Conservation (phyloP, 352 stramenopile species). For the Phytophthora meadii region DNA sequence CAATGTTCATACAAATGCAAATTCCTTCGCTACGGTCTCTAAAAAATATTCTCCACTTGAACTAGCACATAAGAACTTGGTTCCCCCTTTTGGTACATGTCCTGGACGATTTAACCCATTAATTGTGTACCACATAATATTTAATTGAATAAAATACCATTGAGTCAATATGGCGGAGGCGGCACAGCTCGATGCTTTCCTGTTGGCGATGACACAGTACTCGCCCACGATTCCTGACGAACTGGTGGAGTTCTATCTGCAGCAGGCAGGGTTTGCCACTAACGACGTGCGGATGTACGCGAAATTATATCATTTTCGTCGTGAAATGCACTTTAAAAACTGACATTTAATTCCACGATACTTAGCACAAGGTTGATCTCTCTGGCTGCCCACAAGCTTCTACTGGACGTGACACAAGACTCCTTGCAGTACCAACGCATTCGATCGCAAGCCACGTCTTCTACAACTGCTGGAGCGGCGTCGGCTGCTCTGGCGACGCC, state of each 20-base stretch:
- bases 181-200: slow-evolving; percentile 69
- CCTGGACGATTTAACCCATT: too few relatives aligned
- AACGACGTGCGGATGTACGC: slow-evolving; percentile 76
- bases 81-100: too few relatives aligned
- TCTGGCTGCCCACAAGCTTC: slow-evolving; percentile 80
- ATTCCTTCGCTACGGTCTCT: too few relatives aligned
- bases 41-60: too few relatives aligned
- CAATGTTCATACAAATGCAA: too few relatives aligned
- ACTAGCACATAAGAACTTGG: too few relatives aligned
- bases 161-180: slow-evolving; percentile 43
- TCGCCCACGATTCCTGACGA: slow-evolving; percentile 77
- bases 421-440: slow-evolving; percentile 84
- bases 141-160: too few relatives aligned
- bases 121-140: too few relatives aligned
- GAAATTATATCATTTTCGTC: background rate
- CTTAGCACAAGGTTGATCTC: slow-evolving; percentile 68
- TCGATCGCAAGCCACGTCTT: slow-evolving; percentile 42
- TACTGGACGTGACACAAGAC: slow-evolving; percentile 82
- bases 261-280: slow-evolving; percentile 71
- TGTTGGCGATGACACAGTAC: slow-evolving; percentile 68
- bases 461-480: slow-evolving; percentile 4
- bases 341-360: slow-evolving; percentile 11
- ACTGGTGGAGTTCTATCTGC: slow-evolving; percentile 79
- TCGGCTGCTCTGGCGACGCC: slow-evolving; percentile 8
- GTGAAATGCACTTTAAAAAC: slow-evolving; percentile 3